These are phyloP conservation scores for Cladosporium sp. DNA, from an alignment of 2,329 filamentous ascomycete species.

Conservation along the genomic window DNA sequence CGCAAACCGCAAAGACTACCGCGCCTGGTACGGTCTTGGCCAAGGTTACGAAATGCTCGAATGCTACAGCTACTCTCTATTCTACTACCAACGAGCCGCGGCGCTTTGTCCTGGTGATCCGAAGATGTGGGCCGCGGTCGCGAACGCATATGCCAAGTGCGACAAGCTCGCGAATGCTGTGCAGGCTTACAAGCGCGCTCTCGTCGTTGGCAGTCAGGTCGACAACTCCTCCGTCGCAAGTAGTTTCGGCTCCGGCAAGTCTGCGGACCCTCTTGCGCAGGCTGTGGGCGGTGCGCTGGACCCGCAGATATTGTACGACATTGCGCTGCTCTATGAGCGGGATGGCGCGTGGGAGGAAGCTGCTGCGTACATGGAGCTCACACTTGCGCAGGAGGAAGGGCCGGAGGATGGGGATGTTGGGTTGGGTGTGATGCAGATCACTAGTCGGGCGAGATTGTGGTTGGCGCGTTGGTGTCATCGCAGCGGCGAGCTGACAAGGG, in stretches of 20 bases:
- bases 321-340: conserved; percentile 82
- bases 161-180: conserved; percentile 84
- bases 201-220: conserved; percentile 84
- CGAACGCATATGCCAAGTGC: conserved; percentile 86
- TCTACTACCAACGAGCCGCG: conserved; percentile 95
- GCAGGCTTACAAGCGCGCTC: conserved; percentile 86
- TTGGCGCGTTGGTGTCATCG: conserved; percentile 77
- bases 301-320: conserved; percentile 84
- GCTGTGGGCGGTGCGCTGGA: conserved; percentile 63
- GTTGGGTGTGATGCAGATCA: conserved; percentile 84
- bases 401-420: conserved; percentile 46
- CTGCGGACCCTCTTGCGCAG: conserved; percentile 43
- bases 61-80: conserved; percentile 95
- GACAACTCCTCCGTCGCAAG: conserved; percentile 51
- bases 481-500: conserved; percentile 68
- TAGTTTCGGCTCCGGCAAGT: conserved; percentile 37
- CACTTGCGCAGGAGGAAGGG: conserved; percentile 86
- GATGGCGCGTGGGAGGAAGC: conserved; percentile 74
- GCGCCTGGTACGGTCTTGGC: conserved; percentile 95
- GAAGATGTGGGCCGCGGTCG: conserved; percentile 98
- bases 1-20: conserved; percentile 91
- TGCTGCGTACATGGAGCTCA: conserved; percentile 92
- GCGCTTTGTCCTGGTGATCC: conserved; percentile 92
- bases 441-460: conserved; percentile 91
- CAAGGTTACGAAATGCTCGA: conserved; percentile 97